phyloP scores from a whole-genome alignment of 768 basidiomycete species.

The Naganishia kalamii region DNA sequence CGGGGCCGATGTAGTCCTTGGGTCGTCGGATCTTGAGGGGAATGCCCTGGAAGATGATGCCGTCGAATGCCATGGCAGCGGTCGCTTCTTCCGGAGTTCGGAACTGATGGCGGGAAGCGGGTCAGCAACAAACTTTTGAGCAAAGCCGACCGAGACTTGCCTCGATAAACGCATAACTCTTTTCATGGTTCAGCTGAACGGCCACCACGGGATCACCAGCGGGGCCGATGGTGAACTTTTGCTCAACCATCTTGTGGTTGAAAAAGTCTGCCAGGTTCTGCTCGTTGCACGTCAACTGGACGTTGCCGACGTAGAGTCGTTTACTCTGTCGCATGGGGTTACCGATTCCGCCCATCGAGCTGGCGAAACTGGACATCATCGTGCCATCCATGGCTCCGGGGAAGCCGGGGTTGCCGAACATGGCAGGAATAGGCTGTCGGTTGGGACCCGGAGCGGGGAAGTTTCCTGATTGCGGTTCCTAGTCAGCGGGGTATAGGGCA shows the following conservation, averaged over 20 bases:
- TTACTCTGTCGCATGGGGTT: constrained; percentile 73
- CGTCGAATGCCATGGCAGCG: constrained; percentile 93
- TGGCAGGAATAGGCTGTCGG: constrained; percentile 46
- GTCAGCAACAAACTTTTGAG: background rate
- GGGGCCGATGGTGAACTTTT: constrained; percentile 41
- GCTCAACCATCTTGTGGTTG: constrained; percentile 87
- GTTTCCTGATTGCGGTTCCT: constrained; percentile 56
- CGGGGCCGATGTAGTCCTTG: constrained; percentile 84
- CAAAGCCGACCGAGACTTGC: constrained; percentile 50
- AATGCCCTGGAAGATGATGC: constrained; percentile 87
- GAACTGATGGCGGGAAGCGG: constrained; percentile 58
- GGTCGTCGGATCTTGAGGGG: constrained; percentile 97
- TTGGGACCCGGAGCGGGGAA: constrained; percentile 96
- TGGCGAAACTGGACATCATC: constrained; percentile 18
- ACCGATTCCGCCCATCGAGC: constrained; percentile 28
- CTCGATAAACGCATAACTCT: constrained; percentile 98
- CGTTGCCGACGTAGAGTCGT: constrained; percentile 92
- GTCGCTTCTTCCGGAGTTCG: constrained; percentile 95
- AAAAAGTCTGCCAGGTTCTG: constrained; percentile 88
- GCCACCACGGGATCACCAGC: constrained; percentile 79
- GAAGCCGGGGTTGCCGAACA: constrained; percentile 25
- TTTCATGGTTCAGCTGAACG: constrained; percentile 96
- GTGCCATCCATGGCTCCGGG: constrained; percentile 21
- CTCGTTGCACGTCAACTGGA: constrained; percentile 90
- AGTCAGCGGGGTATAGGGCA: background rate